phyloP scores from a whole-genome alignment of 2,329 filamentous ascomycete genomes.

The Talaromyces sp. region DNA sequence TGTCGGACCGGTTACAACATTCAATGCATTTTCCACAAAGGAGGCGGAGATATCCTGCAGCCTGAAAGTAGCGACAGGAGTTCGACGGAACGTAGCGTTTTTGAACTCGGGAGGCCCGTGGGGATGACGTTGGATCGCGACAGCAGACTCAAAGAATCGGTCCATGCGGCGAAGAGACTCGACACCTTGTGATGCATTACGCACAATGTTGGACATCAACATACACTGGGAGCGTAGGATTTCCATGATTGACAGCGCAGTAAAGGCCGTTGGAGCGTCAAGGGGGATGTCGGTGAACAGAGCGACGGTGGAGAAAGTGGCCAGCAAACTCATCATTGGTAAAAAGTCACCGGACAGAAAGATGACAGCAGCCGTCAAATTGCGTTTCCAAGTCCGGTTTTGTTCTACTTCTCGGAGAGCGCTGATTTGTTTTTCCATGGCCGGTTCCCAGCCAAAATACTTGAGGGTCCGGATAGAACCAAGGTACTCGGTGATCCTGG shows the following conservation, averaged over 20 bases:
- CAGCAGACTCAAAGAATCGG: constrained; percentile 48
- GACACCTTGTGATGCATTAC: constrained; percentile 37
- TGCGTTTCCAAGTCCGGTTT: constrained; percentile 49
- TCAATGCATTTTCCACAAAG: constrained; percentile 51
- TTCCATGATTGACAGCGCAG: constrained; percentile 49
- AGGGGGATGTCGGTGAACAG: constrained; percentile 44
- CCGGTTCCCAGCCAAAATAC: constrained; percentile 56
- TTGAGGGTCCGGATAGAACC: constrained; percentile 54
- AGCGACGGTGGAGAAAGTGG: constrained; percentile 51
- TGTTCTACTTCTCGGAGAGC: constrained; percentile 48
- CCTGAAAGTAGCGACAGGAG: constrained; percentile 46
- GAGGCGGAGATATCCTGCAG: constrained; percentile 38
- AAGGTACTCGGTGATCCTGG: constrained; percentile 53
- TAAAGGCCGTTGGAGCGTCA: constrained; percentile 54
- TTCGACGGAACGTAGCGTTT: constrained; percentile 45
- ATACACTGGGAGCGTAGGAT: constrained; percentile 49
- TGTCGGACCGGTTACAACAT: constrained; percentile 50
- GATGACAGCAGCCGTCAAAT: constrained; percentile 37
- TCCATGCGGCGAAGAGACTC: constrained; percentile 50
- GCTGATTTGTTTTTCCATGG: constrained; percentile 48
- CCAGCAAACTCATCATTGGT: constrained; percentile 47
- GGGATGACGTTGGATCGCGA: constrained; percentile 44
- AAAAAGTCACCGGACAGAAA: constrained; percentile 48
- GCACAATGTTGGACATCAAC: constrained; percentile 44
- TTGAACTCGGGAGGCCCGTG: constrained; percentile 45